Conservation (phyloP, 306 rosid species). For the Vachellia pachyceras region DNA sequence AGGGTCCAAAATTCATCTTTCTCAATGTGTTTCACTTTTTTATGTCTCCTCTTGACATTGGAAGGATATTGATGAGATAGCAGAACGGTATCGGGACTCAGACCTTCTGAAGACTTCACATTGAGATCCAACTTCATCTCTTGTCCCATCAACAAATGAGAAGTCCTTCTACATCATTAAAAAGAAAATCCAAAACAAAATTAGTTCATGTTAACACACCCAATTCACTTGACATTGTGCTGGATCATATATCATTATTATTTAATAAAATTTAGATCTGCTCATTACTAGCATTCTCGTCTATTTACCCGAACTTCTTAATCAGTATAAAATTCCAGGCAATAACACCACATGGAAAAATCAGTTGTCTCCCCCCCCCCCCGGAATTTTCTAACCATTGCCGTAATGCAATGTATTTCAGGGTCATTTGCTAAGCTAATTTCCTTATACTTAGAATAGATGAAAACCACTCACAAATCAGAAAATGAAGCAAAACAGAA, state of each 20-base stretch:
- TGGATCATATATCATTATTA: neutral
- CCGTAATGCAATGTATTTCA: neutral
- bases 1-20: slow-evolving; percentile 57
- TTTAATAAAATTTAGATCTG: neutral
- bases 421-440: neutral
- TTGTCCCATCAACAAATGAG: slow-evolving; percentile 63
- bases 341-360: slow-evolving; percentile 22
- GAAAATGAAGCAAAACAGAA: too few relatives aligned
- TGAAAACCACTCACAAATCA: slow-evolving; percentile 36
- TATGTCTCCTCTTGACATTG: slow-evolving; percentile 57
- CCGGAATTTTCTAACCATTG: neutral
- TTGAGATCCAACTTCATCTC: slow-evolving; percentile 68
- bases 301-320: slow-evolving; percentile 1
- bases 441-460: neutral
- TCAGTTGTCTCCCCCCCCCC: neutral
- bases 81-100: slow-evolving; percentile 96
- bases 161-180: slow-evolving; percentile 48
- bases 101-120: slow-evolving; percentile 56
- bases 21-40: slow-evolving; percentile 48
- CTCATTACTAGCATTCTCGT: neutral
- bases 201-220: slow-evolving; percentile 34
- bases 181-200: slow-evolving; percentile 9
- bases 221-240: slow-evolving; percentile 23
- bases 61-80: slow-evolving; percentile 55
- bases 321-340: slow-evolving; percentile 10